A percentile compares a stretch with the other conserved stretches of the same genome.
Conservation (phyloP, 2,329 filamentous ascomycete genomes). For the Calonectria fujianensis region DNA sequence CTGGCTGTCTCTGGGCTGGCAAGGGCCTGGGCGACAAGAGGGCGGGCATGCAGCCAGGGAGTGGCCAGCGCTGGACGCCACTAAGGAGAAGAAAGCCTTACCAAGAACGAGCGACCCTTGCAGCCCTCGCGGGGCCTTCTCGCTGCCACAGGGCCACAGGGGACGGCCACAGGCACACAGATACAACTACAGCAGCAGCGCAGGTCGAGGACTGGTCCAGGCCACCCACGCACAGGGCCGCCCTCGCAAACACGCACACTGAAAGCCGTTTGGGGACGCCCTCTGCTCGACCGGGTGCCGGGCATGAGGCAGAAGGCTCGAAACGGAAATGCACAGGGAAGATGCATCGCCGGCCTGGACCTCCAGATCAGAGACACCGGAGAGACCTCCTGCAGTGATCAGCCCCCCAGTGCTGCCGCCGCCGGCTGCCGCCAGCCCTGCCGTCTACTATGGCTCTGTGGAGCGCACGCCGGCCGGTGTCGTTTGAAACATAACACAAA, state of each 20-base stretch:
- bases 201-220: conserved; percentile 19
- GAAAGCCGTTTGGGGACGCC: conserved; percentile 20
- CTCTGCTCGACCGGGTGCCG: conserved; percentile 21
- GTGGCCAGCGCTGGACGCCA: conserved; percentile 20
- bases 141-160: conserved; percentile 23
- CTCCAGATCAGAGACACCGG: conserved; percentile 10
- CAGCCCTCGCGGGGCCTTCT: conserved; percentile 17
- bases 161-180: conserved; percentile 29
- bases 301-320: conserved; percentile 31
- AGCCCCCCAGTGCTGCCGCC: conserved; percentile 22
- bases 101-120: conserved; percentile 32
- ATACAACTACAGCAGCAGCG: conserved; percentile 13
- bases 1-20: conserved; percentile 30
- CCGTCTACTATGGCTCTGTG: conserved; percentile 14
- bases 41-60: conserved; percentile 12
- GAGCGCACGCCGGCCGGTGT: conserved; percentile 18
- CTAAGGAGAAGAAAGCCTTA: conserved; percentile 20
- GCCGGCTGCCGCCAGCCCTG: conserved; percentile 32
- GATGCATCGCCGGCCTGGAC: not conserved
- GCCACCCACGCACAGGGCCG: conserved; percentile 3
- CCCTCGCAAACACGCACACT: conserved; percentile 20
- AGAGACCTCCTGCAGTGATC: conserved; percentile 21
- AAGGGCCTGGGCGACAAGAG: conserved; percentile 13
- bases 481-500: conserved; percentile 16
- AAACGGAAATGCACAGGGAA: conserved; percentile 35